Evolutionary conservation across 371 early-diverging fungal genomes (phyloP), one percentile per base, ranked within the genome.

Genomic region (Saksenaea oblongispora): DNA sequence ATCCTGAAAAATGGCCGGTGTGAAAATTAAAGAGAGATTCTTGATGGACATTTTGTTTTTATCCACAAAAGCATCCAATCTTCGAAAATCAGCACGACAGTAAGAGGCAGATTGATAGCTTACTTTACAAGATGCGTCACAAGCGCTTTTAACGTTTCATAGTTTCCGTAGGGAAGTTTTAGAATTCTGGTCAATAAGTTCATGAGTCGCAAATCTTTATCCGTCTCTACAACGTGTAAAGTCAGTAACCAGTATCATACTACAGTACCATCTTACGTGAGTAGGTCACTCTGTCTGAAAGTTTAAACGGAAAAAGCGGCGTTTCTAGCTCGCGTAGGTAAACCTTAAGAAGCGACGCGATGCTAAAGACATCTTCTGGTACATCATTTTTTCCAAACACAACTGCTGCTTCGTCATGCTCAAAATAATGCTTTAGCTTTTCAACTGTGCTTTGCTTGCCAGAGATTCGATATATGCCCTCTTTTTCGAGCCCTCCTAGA

Each of bases 391-490:
- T 61, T n/a, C 82, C 82, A 63, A 86, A 74, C 11, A 83, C 76
- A 1, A 84, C 75, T 2, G 78, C 64, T 36, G 75, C 77, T 63
- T 84, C 87, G 54, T 88, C 82, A 13, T 67, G 57, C 60, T 91
- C 91, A 63, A 88, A 82, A 22, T 66, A 69, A 24, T 78, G 76
- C 41, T 77, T 83, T 14, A 90, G 70, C 37, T 82, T 83, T 66
- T 78, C 78, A 58, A 87, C 80, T 42, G 80, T 87, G 28, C 79
- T 83, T 34, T 86, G 82, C 22, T 86, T 83, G 17, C 89, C 91
- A 3, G 86, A 80, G 2, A 90, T 77, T 24, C 91, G 80, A 68
- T 90, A 90, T 22, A 90, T 84, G 18, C 91, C 91, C 66, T 90
- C 91, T 22, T 72, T 77, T 26, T 85, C 82, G 14, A 89, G 53